phyloP scores from a whole-genome alignment of 805 yeast genomes.

The Sugiyamaella valdiviana region DNA sequence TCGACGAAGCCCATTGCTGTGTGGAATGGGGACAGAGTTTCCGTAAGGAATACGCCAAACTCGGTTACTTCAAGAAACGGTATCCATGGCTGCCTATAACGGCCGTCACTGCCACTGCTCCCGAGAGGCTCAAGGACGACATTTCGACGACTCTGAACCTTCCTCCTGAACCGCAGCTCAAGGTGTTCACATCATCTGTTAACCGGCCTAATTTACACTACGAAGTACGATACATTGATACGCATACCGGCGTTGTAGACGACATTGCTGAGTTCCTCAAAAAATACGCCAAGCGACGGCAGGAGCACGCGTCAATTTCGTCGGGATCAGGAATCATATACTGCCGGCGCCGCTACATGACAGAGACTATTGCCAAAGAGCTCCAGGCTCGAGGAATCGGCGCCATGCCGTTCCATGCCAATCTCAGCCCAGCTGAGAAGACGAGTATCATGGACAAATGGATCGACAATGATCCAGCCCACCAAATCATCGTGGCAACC shows the following conservation, averaged over 20 bases:
- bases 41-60: constrained; percentile 83
- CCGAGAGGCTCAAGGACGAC: constrained; percentile 33
- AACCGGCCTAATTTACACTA: constrained; percentile 80
- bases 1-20: constrained; percentile 97
- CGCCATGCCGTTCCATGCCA: constrained; percentile 83
- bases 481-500: constrained; percentile 87
- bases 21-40: constrained; percentile 98
- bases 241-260: constrained; percentile 11
- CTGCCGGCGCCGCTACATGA: constrained; percentile 81
- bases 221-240: constrained; percentile 42
- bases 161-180: constrained; percentile 35
- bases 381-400: constrained; percentile 53
- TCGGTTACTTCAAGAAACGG: constrained; percentile 60
- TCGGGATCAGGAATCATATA: constrained; percentile 70
- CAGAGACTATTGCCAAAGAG: constrained; percentile 69
- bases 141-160: constrained; percentile 77
- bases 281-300: constrained; percentile 17
- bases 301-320: constrained; percentile 4
- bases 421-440: constrained; percentile 75
- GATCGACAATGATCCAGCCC: constrained; percentile 51
- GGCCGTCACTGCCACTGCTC: constrained; percentile 96
- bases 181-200: constrained; percentile 77
- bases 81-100: constrained; percentile 81
- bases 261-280: constrained; percentile 21
- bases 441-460: constrained; percentile 63